A percentile compares a stretch with the other conserved stretches of the same genome.
Evolutionary conservation across 495 filamentous ascomycete genomes (phyloP).

Genomic region (Aspergillus saccharolyticus): DNA sequence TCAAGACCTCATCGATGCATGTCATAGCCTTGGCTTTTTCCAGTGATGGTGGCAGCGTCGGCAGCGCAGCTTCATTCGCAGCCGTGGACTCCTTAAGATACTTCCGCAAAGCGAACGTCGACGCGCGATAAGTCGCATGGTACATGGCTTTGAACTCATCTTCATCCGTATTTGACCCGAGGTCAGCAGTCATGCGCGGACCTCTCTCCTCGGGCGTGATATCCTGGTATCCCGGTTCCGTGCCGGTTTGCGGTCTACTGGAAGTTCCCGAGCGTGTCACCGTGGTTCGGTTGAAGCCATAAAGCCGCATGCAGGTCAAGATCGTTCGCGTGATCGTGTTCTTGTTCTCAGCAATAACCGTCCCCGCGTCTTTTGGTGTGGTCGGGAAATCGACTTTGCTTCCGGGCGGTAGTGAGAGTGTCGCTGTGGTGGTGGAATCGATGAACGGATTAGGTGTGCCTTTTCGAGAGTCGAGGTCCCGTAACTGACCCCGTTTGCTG

Average conservation of each 20-base stretch:
- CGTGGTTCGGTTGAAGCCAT: conserved; percentile 51
- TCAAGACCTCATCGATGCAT: conserved; percentile 42
- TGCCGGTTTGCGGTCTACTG: conserved; percentile 14
- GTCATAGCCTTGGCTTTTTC: conserved; percentile 43
- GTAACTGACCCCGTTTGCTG: conserved; percentile 17
- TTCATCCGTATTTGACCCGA: conserved; percentile 31
- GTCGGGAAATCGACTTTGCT: conserved; percentile 13
- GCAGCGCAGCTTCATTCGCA: conserved; percentile 4
- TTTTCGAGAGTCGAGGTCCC: conserved; percentile 13
- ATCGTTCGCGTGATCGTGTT: conserved; percentile 44
- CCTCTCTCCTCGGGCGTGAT: conserved; percentile 12
- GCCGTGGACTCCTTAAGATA: conserved; percentile 32
- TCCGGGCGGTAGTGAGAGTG: conserved; percentile 17
- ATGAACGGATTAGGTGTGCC: conserved; percentile 27
- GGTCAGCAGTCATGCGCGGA: conserved; percentile 5
- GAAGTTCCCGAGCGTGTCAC: conserved; percentile 18
- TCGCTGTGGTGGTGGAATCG: conserved; percentile 13
- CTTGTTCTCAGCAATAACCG: conserved; percentile 38
- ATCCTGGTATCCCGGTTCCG: conserved; percentile 15
- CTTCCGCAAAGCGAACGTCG: conserved; percentile 52
- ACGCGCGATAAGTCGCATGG: conserved; percentile 59
- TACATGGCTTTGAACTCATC: conserved; percentile 64
- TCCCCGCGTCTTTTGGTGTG: conserved; percentile 27
- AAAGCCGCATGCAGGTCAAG: conserved; percentile 61
- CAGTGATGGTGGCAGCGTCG: conserved; percentile 22